Percentiles rank a stretch among this genome's conserved stretches.
phyloP scores from a whole-genome alignment of 148 eudicot species.

The Rhododendron vialii region DNA sequence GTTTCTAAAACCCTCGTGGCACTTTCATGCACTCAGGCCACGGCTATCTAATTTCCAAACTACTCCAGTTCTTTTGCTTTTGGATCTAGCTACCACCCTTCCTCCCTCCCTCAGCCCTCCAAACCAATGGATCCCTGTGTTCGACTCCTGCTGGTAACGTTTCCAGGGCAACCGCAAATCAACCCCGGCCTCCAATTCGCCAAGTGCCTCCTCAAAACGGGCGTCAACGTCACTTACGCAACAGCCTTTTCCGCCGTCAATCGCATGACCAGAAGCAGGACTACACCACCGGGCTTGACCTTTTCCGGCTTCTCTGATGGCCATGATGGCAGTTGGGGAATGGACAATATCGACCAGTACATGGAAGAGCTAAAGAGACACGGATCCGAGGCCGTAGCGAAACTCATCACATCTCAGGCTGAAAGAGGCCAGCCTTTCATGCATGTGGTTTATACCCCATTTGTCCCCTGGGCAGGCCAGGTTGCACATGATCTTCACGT shows the following conservation, averaged over 20 bases:
- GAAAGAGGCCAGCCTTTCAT: constrained; percentile 27
- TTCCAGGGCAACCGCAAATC: no score
- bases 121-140: no score
- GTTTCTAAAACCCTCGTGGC: no score
- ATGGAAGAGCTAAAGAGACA: constrained; percentile 13
- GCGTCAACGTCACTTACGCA: constrained; percentile 35
- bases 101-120: no score
- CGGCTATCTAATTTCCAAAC: no score
- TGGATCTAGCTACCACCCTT: no score
- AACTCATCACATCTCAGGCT: constrained; percentile 7
- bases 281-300: background rate
- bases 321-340: background rate
- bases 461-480: constrained; percentile 39
- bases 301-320: constrained; percentile 29
- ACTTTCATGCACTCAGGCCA: no score
- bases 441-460: constrained; percentile 31
- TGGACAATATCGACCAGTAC: background rate
- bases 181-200: no score
- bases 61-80: no score
- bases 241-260: constrained; percentile 23
- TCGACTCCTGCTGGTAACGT: no score
- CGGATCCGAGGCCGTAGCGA: constrained; percentile 17
- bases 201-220: constrained; percentile 20
- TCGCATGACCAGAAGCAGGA: background rate
- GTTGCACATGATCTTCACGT: constrained; percentile 38